These are phyloP conservation scores for Babjeviella inositovora DNA, from an alignment of 805 yeast genomes.

Conservation along the genomic window DNA sequence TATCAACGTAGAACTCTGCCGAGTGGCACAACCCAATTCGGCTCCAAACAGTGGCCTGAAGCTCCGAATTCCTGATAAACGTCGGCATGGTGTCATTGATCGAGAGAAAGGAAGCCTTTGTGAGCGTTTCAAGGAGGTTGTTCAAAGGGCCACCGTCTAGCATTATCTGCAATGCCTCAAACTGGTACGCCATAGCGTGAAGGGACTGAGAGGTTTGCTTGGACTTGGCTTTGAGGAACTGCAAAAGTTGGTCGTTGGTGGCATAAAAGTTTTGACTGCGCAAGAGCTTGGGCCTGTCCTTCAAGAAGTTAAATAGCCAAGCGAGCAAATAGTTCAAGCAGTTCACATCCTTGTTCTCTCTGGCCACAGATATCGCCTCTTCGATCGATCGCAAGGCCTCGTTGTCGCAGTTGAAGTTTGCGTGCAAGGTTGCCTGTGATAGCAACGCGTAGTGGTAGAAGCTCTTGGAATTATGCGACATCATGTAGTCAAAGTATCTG, in stretches of 20 bases:
- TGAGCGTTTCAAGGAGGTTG: constrained; percentile 34
- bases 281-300: constrained; percentile 40
- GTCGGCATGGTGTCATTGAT: constrained; percentile 25
- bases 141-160: constrained; percentile 30
- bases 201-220: constrained; percentile 27
- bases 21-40: constrained; percentile 31
- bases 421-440: constrained; percentile 56
- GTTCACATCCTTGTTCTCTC: constrained; percentile 65
- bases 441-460: constrained; percentile 68
- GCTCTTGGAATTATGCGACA: constrained; percentile 43
- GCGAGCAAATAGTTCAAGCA: constrained; percentile 60
- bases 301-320: constrained; percentile 60
- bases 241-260: constrained; percentile 50
- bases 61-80: constrained; percentile 28
- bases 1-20: constrained; percentile 26
- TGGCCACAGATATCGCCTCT: constrained; percentile 77
- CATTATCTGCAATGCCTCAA: constrained; percentile 41
- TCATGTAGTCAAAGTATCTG: constrained; percentile 58
- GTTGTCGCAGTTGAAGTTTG: constrained; percentile 44
- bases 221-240: constrained; percentile 40
- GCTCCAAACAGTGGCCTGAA: constrained; percentile 30
- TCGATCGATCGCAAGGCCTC: constrained; percentile 69
- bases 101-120: constrained; percentile 38
- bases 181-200: constrained; percentile 48
- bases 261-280: constrained; percentile 27